phyloP scores from a whole-genome alignment of 176 grass and related monocot species.

The Poa pratensis region DNA sequence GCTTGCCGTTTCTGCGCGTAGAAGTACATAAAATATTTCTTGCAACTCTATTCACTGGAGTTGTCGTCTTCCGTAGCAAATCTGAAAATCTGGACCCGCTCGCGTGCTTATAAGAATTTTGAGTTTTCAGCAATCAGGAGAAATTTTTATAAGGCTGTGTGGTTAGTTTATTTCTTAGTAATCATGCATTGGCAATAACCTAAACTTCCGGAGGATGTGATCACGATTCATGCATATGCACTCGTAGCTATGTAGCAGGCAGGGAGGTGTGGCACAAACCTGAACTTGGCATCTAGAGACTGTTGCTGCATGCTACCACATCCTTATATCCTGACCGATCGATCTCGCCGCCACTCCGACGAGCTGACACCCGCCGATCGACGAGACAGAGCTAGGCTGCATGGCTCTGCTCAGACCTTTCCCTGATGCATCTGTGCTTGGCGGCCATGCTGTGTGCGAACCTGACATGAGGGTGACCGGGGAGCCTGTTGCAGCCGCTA shows the following conservation, averaged over 20 bases:
- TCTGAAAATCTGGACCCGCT: too few relatives aligned
- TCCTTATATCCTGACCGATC: not conserved
- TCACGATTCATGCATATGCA: not conserved
- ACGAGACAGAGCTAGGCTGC: not conserved
- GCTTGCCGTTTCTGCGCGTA: too few relatives aligned
- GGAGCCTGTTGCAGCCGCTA: not conserved
- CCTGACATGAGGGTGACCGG: slow-evolving; percentile 27
- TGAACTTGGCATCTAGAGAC: slow-evolving; percentile 15
- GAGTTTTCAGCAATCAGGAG: not conserved
- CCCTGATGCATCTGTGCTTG: not conserved
- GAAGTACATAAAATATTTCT: too few relatives aligned
- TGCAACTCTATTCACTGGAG: too few relatives aligned
- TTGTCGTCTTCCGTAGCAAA: too few relatives aligned
- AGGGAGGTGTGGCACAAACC: slow-evolving; percentile 12
- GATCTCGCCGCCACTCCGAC: not conserved
- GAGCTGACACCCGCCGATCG: not conserved
- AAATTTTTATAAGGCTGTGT: not conserved
- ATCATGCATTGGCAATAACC: not conserved
- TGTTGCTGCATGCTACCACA: not conserved
- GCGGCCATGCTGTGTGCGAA: not conserved
- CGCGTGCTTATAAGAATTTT: not conserved
- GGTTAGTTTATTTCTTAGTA: not conserved
- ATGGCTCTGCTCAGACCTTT: not conserved
- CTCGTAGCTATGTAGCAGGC: not conserved
- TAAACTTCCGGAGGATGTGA: not conserved